Evolutionary conservation across 2,329 filamentous ascomycete species (phyloP), one percentile per base, ranked within the genome.

Genomic region (Aspergillus amoenus): DNA sequence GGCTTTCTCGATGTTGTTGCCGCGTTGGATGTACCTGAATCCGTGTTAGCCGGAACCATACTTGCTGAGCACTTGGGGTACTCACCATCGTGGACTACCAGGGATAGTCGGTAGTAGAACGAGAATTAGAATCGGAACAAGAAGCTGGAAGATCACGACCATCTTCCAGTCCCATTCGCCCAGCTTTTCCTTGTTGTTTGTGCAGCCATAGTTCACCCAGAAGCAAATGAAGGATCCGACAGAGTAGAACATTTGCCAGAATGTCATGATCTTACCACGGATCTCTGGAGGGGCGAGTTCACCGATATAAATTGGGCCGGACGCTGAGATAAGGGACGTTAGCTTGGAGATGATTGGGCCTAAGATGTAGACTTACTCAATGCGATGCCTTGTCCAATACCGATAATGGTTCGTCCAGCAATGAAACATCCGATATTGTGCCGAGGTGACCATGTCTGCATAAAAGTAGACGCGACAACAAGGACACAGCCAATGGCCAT

Each of bases 111-210:
- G 86, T 13, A 90, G 76, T 37, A 87, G 79, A 4, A 73, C 62
- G 21, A 89, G 74, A 70, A 90, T 87, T 57, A 89, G 65, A 50
- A 81, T 62, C 1, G 88, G 88, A 22, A 89, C 80, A n/a, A 90
- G 71, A 48, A 89, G 78, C 73, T 90, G 88, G 78, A 90, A 89
- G 60, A 90, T 85, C 61, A 89, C 83, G 13, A 90, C 85, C 77
- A 89, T 83, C 65, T 82, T 84, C 87, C 87, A 90, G 72, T 89
- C 86, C 88, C 87, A 89, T 64, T 90, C 78, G 40, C 87, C 87
- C 5, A 89, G 80, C 42, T 64, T 75, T 42, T 75, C 64, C 43
- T 77, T 76, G 71, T 88, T 75, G 66, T 84, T 78, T 37, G 80
- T 79, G 68, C 84, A 84, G 15, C 81, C 86, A 63, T 82, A 89